Evolutionary conservation across 139 green algal species (phyloP), one percentile per base, ranked within the genome.

Genomic region (Zygnema circumcarinatum): DNA sequence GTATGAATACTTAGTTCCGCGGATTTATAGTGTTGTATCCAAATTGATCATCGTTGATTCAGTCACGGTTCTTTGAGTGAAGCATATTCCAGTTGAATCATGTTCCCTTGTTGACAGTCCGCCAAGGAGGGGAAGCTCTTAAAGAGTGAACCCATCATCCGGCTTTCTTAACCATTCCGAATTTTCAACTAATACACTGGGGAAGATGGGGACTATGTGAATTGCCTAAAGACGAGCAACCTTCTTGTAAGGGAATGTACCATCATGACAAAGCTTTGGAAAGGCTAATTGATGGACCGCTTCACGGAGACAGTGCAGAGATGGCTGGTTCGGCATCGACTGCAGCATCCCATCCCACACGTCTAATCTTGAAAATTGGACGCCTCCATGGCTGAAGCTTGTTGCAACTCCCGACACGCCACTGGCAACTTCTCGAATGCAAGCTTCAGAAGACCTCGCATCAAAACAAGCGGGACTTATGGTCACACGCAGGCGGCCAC

Each of bases 301-400:
- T 25, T 72, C 25, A 29, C 25, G 54, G 54, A 33, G 54, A 35
- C 72, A 79, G 72, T 79, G 72, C 72, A 35, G 40, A 21, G 72
- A 35, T 21, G 72, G 72, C 33, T 79, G 72, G 72, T 79, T 54
- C 72, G 72, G 72, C 20, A 21, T 79, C 21, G 72, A 79, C 72
- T 79, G 72, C 72, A 79, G 72, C 72, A 79, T 79, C 40, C 21
- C 72, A 21, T 21, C 72, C 54, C 29, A 25, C 54, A 72, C 54
- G 25, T 72, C 54, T 29, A 29, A 25, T 25, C 54, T 72, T 25
- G 54, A 29, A 25, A 29, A 25, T 72, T 25, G 25, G 25, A 25
- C 29, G 54, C 54, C 54, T 25, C 25, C 25, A 72, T 72, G 54
- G 54, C 54, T 72, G 54, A 25, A 72, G 54, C 25, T 72, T 25